A percentile compares a stretch with the other conserved stretches of the same genome.
phyloP scores from a whole-genome alignment of 495 filamentous ascomycete genomes.

The Talaromyces thailandensis region DNA sequence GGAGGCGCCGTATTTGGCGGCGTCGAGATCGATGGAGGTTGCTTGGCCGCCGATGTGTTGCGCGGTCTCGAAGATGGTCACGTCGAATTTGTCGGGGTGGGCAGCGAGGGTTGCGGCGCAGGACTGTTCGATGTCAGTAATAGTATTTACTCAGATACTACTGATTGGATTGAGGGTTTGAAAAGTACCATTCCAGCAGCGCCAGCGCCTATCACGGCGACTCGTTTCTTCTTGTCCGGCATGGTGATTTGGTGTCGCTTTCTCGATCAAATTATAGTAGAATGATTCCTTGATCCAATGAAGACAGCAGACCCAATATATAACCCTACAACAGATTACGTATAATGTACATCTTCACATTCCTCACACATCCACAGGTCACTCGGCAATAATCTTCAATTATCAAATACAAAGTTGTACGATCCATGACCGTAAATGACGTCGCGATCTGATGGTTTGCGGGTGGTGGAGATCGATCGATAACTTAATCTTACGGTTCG shows the following conservation, averaged over 20 bases:
- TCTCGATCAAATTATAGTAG: background rate
- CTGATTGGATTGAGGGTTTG: background rate
- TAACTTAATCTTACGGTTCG: background rate
- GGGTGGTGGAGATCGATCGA: background rate
- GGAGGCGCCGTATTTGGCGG: conserved; percentile 53
- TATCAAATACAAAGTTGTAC: background rate
- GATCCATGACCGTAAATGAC: conserved; percentile 1
- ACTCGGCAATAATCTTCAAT: too few relatives aligned
- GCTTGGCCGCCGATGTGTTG: conserved; percentile 72
- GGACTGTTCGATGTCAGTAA: conserved; percentile 46
- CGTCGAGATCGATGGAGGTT: conserved; percentile 65
- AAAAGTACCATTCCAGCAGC: conserved; percentile 52
- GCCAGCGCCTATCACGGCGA: conserved; percentile 55
- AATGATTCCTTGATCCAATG: too few relatives aligned
- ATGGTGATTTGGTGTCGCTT: background rate
- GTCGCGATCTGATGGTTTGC: background rate
- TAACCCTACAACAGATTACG: background rate
- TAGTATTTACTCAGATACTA: conserved; percentile 5
- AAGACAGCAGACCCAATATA: too few relatives aligned
- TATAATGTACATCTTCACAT: background rate
- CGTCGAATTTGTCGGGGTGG: conserved; percentile 63
- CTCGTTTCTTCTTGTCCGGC: conserved; percentile 26
- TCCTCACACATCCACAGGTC: too few relatives aligned
- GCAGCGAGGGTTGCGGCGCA: conserved; percentile 66
- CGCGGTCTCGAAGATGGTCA: conserved; percentile 63